Conservation (phyloP, 805 yeast genomes). For the Aciculoconidium aculeatum region DNA sequence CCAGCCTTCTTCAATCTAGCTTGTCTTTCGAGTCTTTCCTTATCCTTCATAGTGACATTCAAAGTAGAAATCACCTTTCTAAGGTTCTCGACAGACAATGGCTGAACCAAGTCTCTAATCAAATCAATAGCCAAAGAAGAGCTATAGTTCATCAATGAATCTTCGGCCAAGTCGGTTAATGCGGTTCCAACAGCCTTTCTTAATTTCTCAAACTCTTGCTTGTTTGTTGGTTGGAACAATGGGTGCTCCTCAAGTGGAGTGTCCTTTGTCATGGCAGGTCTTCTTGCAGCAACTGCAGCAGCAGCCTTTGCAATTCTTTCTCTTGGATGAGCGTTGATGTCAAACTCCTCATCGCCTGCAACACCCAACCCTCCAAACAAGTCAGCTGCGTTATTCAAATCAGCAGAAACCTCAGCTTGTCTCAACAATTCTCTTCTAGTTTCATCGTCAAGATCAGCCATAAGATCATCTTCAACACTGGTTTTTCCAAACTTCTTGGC, state of each 20-base stretch:
- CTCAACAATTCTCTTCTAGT: slow-evolving; percentile 71
- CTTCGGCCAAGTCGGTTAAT: slow-evolving; percentile 53
- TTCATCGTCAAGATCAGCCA: slow-evolving; percentile 62
- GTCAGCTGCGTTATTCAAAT: slow-evolving; percentile 89
- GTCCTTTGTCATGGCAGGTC: slow-evolving; percentile 43
- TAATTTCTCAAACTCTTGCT: slow-evolving; percentile 68
- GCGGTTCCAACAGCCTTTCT: slow-evolving; percentile 65
- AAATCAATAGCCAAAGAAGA: slow-evolving; percentile 78
- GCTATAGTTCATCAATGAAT: slow-evolving; percentile 61
- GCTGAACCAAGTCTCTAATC: slow-evolving; percentile 76
- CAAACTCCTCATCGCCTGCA: slow-evolving; percentile 30
- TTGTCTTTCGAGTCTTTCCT: slow-evolving; percentile 85
- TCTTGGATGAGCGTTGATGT: slow-evolving; percentile 46
- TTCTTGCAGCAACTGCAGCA: slow-evolving; percentile 28
- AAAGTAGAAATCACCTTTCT: slow-evolving; percentile 83
- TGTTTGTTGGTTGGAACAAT: slow-evolving; percentile 75
- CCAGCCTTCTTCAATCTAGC: slow-evolving; percentile 77
- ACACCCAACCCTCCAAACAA: slow-evolving; percentile 71
- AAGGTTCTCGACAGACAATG: slow-evolving; percentile 73
- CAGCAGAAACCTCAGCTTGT: slow-evolving; percentile 78
- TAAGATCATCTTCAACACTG: slow-evolving; percentile 30
- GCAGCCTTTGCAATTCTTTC: slow-evolving; percentile 45
- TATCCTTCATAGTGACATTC: slow-evolving; percentile 74
- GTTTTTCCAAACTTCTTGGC: slow-evolving; percentile 42
- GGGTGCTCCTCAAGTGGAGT: slow-evolving; percentile 68